Percentiles rank a stretch among this genome's conserved stretches.
phyloP scores from a whole-genome alignment of 208 protist genomes.

The Wallacemonas sp. region DNA sequence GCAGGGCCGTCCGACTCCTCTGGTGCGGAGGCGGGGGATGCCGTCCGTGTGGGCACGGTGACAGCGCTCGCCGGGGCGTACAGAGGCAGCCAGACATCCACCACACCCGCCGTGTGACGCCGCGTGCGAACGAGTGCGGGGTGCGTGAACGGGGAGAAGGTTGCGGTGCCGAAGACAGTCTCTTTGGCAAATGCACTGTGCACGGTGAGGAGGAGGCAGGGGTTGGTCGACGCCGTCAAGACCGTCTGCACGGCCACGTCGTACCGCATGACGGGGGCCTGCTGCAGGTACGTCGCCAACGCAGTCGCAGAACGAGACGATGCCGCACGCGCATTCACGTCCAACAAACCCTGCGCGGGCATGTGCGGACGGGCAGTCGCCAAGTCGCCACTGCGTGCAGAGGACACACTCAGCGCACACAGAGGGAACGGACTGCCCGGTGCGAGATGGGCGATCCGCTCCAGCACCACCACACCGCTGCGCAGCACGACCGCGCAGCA shows the following conservation, averaged over 20 bases:
- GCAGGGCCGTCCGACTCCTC: too few species aligned
- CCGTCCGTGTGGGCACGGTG: not conserved
- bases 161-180: constrained; percentile 45
- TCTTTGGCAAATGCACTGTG: constrained; percentile 30
- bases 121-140: not conserved
- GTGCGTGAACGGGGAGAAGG: constrained; percentile 33
- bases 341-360: not conserved
- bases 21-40: too few species aligned
- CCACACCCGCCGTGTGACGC: constrained; percentile 2
- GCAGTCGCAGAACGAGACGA: too few species aligned
- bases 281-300: constrained; percentile 15
- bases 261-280: constrained; percentile 43
- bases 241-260: constrained; percentile 36
- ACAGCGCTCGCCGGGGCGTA: constrained; percentile 19
- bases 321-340: not conserved
- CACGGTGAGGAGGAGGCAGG: constrained; percentile 47
- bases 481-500: constrained; percentile 49
- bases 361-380: not conserved
- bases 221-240: constrained; percentile 28
- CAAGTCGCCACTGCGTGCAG: not conserved
- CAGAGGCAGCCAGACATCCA: constrained; percentile 54
- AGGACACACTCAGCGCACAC: constrained; percentile 1
- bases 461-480: constrained; percentile 35
- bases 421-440: not conserved
- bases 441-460: constrained; percentile 13